A percentile compares a stretch with the other conserved stretches of the same genome.
These are phyloP conservation scores for Ogataea methanolica DNA, from an alignment of 805 yeast genomes.

Conservation along the genomic window DNA sequence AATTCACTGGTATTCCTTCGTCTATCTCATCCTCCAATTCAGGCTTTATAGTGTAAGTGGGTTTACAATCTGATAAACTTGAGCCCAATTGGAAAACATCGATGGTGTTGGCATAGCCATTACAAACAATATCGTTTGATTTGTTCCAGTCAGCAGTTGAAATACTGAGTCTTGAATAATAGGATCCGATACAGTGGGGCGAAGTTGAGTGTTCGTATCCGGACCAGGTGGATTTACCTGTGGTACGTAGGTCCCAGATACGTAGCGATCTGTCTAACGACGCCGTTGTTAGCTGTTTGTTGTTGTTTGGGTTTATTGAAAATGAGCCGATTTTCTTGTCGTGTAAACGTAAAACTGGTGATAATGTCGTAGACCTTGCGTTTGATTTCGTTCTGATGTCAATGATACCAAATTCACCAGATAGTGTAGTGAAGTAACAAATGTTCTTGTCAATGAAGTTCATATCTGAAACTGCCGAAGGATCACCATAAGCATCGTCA, in stretches of 20 bases:
- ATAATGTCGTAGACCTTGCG: slow-evolving; percentile 7
- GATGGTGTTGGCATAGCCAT: slow-evolving; percentile 88
- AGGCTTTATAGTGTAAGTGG: slow-evolving; percentile 1
- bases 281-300: slow-evolving; percentile 74
- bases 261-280: slow-evolving; percentile 82
- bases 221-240: slow-evolving; percentile 48
- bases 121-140: slow-evolving; percentile 70
- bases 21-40: slow-evolving; percentile 13
- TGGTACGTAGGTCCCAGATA: slow-evolving; percentile 79
- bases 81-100: slow-evolving; percentile 57
- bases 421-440: slow-evolving; percentile 69
- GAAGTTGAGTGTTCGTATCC: slow-evolving; percentile 44
- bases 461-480: slow-evolving; percentile 73
- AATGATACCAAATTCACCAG: slow-evolving; percentile 73
- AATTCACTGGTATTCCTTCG: slow-evolving; percentile 31
- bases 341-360: slow-evolving; percentile 54
- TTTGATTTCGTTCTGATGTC: slow-evolving; percentile 51
- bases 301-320: slow-evolving; percentile 63
- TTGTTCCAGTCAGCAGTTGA: slow-evolving; percentile 81
- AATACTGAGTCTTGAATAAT: slow-evolving; percentile 71
- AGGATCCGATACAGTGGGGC: slow-evolving; percentile 55
- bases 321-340: slow-evolving; percentile 94
- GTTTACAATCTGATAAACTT: slow-evolving; percentile 20
- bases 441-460: slow-evolving; percentile 52
- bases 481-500: slow-evolving; percentile 47